Conservation (phyloP, 2,329 filamentous ascomycete genomes). For the Sporothrix curviconia region DNA sequence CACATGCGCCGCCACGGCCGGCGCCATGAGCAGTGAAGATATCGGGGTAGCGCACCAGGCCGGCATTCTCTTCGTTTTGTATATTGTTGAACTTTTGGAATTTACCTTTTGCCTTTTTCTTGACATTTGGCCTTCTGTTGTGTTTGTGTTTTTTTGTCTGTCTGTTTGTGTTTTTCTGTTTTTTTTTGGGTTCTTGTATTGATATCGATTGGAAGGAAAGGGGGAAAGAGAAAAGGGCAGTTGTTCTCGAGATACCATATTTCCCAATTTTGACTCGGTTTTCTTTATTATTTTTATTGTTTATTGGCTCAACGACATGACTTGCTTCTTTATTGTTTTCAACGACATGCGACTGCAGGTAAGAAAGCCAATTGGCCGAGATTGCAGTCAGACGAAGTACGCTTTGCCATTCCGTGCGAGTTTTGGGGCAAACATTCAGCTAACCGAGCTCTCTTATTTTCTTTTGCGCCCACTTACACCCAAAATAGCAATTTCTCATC, state of each 20-base stretch:
- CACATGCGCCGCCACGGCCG: slow-evolving; percentile 34
- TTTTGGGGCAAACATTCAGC: neutral
- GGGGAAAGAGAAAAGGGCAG: neutral
- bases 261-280: neutral
- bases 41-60: no score
- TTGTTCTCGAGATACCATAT: slow-evolving; percentile 3
- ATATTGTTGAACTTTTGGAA: neutral
- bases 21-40: neutral
- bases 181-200: neutral
- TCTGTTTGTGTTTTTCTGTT: neutral
- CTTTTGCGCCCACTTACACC: neutral
- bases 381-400: no score
- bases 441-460: no score
- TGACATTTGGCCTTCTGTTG: neutral
- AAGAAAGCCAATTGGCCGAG: neutral
- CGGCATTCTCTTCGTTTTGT: neutral
- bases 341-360: neutral
- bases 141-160: neutral
- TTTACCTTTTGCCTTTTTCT: neutral
- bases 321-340: neutral
- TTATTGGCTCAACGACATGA: neutral
- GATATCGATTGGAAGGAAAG: neutral
- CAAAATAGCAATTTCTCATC: slow-evolving; percentile 1
- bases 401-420: neutral
- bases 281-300: neutral